Evolutionary conservation across 1,139 yeast species (phyloP), one percentile per base, ranked within the genome.

Genomic region (Lizanozyma gosingica): DNA sequence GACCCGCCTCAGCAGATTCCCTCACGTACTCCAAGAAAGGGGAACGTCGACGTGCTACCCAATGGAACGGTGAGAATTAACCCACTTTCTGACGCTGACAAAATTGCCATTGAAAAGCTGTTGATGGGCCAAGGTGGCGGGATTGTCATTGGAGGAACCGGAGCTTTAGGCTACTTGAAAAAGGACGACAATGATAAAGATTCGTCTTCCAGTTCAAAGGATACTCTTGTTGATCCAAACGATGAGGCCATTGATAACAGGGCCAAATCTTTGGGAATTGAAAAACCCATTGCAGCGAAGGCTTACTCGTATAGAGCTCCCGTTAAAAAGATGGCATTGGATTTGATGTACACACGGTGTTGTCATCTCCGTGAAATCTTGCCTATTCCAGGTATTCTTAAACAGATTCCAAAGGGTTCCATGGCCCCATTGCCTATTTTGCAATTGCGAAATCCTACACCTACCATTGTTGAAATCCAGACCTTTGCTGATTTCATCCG

Each of bases 1-100:
- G 97, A 90, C 57, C 97, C 97, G 1, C 97, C 95, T 34, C 97
- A 90, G 55, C 97, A 88, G 57, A 84, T 90, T 45, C 97, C 97
- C 1, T 83, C 95, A 1, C 67, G 95, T 49, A 73, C 81, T 45
- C 97, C 97, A 2, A 73, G 76, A 47, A 73, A 73, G 48, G 97
- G 97, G 3, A 81, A 85, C 53, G 90, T 88, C 4, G 56, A 83
- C 34, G 77, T 87, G 11, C 44, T 60, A 14, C 55, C 62, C 3
- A 57, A 58, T 37, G 75, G 75, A 0, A 48, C 52, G 2, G 47
- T 67, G n/a, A 56, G 54, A 15, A 51, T 68, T n/a, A 55, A 62
- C 36, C 72, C 73, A 0, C 57, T 70, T 35, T 52, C 67, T 2
- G 73, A 67, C 39, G 72, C 65, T 37, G 75, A 69, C 38, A 65